Evolutionary conservation across 139 green algal genomes (phyloP).

Genomic region (Volvox africanus): DNA sequence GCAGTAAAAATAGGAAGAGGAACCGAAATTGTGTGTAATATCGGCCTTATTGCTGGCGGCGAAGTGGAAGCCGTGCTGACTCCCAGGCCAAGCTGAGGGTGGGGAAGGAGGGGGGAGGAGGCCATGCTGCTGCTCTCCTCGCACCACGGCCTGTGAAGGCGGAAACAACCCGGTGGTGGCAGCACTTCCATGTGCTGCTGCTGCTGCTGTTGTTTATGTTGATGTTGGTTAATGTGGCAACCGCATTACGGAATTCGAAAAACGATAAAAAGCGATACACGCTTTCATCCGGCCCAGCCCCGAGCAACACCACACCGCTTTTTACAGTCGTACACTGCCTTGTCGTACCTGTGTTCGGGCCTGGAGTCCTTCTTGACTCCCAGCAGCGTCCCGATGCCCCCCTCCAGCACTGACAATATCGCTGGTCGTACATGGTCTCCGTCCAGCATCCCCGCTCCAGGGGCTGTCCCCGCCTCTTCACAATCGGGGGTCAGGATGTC

Average conservation of each 20-base stretch:
- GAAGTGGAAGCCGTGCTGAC: no score
- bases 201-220: no score
- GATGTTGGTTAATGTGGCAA: no score
- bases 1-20: background rate
- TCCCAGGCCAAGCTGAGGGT: no score
- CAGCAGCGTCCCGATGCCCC: conserved; percentile 39
- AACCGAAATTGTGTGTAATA: no score
- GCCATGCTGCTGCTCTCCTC: background rate
- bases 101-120: background rate
- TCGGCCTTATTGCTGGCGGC: no score
- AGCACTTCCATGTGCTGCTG: no score
- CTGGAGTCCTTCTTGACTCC: conserved; percentile 14
- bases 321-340: background rate
- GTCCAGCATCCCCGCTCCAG: background rate
- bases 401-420: conserved; percentile 30
- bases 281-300: no score
- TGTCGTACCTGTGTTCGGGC: conserved; percentile 16
- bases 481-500: conserved; percentile 21
- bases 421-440: conserved; percentile 5
- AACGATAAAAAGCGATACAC: no score
- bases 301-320: background rate
- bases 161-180: no score
- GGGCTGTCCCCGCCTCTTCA: background rate
- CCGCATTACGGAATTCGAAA: no score
- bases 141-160: no score